Base-by-base conservation (phyloP, 352 stramenopile species). In the Phytophthora litchii region DNA sequence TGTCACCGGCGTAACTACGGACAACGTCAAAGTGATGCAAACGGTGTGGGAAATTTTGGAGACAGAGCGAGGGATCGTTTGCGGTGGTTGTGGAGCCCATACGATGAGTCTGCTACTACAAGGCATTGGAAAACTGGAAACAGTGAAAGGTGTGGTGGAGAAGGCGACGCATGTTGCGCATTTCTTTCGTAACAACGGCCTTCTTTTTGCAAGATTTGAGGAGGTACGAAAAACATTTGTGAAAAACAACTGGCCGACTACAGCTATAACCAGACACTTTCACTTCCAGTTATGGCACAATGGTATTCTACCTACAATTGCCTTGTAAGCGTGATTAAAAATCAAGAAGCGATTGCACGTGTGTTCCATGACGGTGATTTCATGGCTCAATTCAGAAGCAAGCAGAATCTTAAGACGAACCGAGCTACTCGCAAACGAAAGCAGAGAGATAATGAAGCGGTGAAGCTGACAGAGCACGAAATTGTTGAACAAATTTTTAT, bases 81-180 rank as follows among this genome's bases (percentile, higher is more conserved):
- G 53, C 34, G 10, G 21, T 35, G 42, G 53, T 4, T 60, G 43
- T 47, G 53, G 42, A 11, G 42, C 53, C 2, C 43, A 54, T 7
- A 52, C 53, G 3, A 16, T 60, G 34, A 60, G 48, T 7, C 20
- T 60, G 0, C 21, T 60, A 7, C 53, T 54, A 12, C n/a, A 60
- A 53, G 42, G 54, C 12, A 48, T 60, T 6, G 20, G 2, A 1
- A 47, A 47, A 8, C 12, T 60, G 19, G 13, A 20, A 3, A 1
- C 9, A 9, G 31, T 60, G 17, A 38, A 44, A 5, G 52, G 32
- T 0, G 20, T 13, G 14, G 3, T 38, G 3, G 6, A 6, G 12
- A 59, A 51, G 21, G 31, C 29, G 21, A 13, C 25, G 14, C 16
- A 37, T n/a, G 17, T 57, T 9, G 9, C 27, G 34, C 21, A 19